Conservation (phyloP, 1,284 basidiomycete genomes). For the Laetiporus sulphureus region DNA sequence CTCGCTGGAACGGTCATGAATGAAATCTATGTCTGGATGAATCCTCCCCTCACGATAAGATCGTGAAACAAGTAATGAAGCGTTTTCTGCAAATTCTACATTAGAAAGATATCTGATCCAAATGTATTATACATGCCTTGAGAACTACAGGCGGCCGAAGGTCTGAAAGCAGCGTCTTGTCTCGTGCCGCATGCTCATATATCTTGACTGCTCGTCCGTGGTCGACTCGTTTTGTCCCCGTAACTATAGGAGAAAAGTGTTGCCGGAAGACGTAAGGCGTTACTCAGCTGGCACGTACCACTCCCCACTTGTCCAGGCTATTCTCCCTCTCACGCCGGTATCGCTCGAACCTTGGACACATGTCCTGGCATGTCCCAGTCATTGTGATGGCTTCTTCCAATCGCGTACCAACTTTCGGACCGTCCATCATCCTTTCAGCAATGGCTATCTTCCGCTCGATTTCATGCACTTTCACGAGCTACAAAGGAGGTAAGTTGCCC, state of each 20-base stretch:
- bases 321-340: slow-evolving; percentile 89
- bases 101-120: no score
- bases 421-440: slow-evolving; percentile 80
- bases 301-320: slow-evolving; percentile 85
- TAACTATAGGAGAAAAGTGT: no score
- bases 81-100: slow-evolving; percentile 54
- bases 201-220: slow-evolving; percentile 88
- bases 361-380: slow-evolving; percentile 85
- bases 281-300: slow-evolving; percentile 60
- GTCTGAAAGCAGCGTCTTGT: slow-evolving; percentile 89
- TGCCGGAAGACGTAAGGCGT: slow-evolving; percentile 2
- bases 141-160: slow-evolving; percentile 84
- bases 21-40: slow-evolving; percentile 77
- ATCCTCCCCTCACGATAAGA: slow-evolving; percentile 64
- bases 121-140: slow-evolving; percentile 56
- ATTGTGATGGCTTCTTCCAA: slow-evolving; percentile 87
- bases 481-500: slow-evolving; percentile 17
- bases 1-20: slow-evolving; percentile 88
- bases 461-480: slow-evolving; percentile 72
- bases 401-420: slow-evolving; percentile 70
- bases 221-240: slow-evolving; percentile 74
- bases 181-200: slow-evolving; percentile 92
- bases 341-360: slow-evolving; percentile 93
- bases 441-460: slow-evolving; percentile 76
- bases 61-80: slow-evolving; percentile 90